Conservation (phyloP, 2,329 filamentous ascomycete genomes). For the Parastagonospora nodorum region DNA sequence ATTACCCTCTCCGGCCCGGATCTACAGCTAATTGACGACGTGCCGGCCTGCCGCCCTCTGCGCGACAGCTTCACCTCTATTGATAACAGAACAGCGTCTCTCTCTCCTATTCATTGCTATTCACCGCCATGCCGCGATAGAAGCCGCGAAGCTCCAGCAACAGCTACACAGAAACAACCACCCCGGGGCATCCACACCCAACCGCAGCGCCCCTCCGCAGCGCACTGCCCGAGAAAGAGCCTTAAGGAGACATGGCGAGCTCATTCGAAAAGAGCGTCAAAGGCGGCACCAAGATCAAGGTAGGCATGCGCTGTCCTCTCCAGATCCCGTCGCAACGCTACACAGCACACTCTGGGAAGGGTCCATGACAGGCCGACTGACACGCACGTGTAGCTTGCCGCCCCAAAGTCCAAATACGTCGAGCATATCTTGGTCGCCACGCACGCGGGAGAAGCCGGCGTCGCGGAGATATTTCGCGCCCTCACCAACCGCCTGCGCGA, state of each 20-base stretch:
- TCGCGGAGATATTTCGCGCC: constrained; percentile 93
- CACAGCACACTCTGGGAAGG: background rate
- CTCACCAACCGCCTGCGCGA: constrained; percentile 88
- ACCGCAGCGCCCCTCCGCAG: constrained; percentile 19
- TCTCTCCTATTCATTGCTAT: constrained; percentile 20
- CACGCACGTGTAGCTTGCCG: constrained; percentile 69
- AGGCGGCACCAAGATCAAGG: constrained; percentile 97
- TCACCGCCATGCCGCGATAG: constrained; percentile 39
- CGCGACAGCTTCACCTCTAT: constrained; percentile 15
- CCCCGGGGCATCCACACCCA: constrained; percentile 15
- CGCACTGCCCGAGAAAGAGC: constrained; percentile 16
- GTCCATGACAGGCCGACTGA: constrained; percentile 19
- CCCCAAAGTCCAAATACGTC: constrained; percentile 98
- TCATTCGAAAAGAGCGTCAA: constrained; percentile 99
- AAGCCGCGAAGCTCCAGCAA: constrained; percentile 18
- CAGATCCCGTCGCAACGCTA: background rate
- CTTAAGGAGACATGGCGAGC: constrained; percentile 66
- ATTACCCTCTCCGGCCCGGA: background rate
- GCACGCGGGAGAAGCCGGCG: constrained; percentile 89
- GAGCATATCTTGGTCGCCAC: constrained; percentile 97
- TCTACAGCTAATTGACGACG: constrained; percentile 20
- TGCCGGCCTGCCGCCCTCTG: constrained; percentile 16
- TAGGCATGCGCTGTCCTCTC: constrained; percentile 44
- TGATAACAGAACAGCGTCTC: constrained; percentile 18
- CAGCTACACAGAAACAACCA: constrained; percentile 11